A percentile compares a stretch with the other conserved stretches of the same genome.
Evolutionary conservation across 768 basidiomycete species (phyloP).

Genomic region (Rhodocollybia butyracea): DNA sequence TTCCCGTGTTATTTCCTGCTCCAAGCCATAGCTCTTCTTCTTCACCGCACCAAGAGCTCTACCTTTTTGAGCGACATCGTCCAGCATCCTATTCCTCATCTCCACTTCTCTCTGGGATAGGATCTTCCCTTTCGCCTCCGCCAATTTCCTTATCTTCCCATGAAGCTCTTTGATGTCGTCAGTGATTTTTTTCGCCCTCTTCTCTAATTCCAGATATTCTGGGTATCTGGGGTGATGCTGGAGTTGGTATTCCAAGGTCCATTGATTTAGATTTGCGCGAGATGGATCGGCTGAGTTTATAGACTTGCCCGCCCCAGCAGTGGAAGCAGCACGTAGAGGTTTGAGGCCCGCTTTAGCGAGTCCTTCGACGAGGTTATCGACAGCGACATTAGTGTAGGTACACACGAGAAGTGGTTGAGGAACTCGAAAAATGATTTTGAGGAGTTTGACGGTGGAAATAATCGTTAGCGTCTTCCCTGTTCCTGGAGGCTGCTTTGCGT

Average conservation of each 20-base stretch:
- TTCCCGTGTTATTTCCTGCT: slow-evolving; percentile 62
- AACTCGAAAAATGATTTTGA: slow-evolving; percentile 83
- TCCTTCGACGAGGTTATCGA: slow-evolving; percentile 86
- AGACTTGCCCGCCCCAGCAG: slow-evolving; percentile 58
- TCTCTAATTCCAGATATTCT: slow-evolving; percentile 36
- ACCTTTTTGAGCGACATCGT: slow-evolving; percentile 24
- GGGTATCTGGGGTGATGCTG: slow-evolving; percentile 54
- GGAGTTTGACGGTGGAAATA: slow-evolving; percentile 75
- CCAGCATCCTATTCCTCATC: slow-evolving; percentile 30
- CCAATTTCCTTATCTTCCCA: slow-evolving; percentile 14
- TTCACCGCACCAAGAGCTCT: slow-evolving; percentile 25
- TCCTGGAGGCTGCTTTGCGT: slow-evolving; percentile 66
- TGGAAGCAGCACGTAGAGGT: slow-evolving; percentile 74
- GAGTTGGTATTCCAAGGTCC: slow-evolving; percentile 65
- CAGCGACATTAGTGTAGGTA: slow-evolving; percentile 91
- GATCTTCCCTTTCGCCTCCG: slow-evolving; percentile 14
- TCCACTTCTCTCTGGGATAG: slow-evolving; percentile 12
- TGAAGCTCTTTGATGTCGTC: slow-evolving; percentile 11
- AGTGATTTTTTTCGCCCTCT: slow-evolving; percentile 20
- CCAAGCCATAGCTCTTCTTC: slow-evolving; percentile 48
- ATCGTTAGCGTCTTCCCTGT: slow-evolving; percentile 94
- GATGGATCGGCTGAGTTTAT: too few species aligned
- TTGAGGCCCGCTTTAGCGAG: slow-evolving; percentile 58
- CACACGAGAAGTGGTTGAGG: slow-evolving; percentile 86
- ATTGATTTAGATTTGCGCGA: slow-evolving; percentile 43